Conservation (phyloP, 148 eudicot genomes). For the Heliosperma pusillum region DNA sequence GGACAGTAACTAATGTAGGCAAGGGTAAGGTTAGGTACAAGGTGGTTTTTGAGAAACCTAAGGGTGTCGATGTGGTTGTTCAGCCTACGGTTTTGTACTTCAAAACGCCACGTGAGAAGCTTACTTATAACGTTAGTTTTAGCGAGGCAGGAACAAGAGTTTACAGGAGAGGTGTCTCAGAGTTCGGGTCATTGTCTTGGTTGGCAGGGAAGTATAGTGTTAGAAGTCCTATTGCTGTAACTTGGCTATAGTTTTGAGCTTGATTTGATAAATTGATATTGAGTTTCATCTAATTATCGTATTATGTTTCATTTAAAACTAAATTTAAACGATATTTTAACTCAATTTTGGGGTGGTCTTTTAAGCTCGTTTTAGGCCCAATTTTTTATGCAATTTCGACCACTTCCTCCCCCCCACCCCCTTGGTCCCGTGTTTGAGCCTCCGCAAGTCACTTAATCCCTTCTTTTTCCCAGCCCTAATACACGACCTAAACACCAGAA, state of each 20-base stretch:
- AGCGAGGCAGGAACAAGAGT: constrained; percentile 19
- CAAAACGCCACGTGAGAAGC: constrained; percentile 36
- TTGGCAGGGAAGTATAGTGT: constrained; percentile 35
- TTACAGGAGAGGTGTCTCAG: constrained; percentile 20
- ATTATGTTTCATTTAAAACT: no score
- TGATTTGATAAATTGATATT: no score
- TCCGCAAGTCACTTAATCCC: no score
- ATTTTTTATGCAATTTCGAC: no score
- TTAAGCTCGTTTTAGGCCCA: no score
- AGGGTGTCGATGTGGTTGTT: constrained; percentile 43
- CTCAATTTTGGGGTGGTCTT: no score
- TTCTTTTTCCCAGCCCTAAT: no score
- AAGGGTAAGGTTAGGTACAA: constrained; percentile 30
- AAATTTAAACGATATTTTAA: no score
- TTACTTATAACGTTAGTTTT: constrained; percentile 48
- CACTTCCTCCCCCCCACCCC: no score
- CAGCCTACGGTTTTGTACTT: constrained; percentile 45
- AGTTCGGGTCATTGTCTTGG: constrained; percentile 60
- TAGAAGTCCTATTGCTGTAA: constrained; percentile 63
- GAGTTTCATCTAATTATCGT: no score
- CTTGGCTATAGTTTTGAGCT: constrained; percentile 13
- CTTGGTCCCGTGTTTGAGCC: no score
- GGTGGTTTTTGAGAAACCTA: constrained; percentile 38
- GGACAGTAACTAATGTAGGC: constrained; percentile 68
- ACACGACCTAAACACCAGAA: no score